Evolutionary conservation across 2,329 filamentous ascomycete genomes (phyloP).

Genomic region (Aspergillaceae sp.): DNA sequence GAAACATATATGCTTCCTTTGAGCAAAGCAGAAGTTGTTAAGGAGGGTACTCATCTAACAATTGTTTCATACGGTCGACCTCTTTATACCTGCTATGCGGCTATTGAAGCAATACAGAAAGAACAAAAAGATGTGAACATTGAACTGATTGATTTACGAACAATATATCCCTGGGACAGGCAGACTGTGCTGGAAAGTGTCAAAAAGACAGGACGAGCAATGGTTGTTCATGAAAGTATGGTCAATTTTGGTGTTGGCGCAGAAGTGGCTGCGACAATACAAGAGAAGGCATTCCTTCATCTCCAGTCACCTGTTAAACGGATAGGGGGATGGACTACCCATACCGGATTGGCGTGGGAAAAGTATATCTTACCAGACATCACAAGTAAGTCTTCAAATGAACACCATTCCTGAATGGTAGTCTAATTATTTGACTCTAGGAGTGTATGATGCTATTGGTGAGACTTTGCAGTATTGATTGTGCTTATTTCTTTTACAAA

Average conservation of each 20-base stretch:
- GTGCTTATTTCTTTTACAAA: no score
- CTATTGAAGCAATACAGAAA: conserved; percentile 66
- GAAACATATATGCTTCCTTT: conserved; percentile 67
- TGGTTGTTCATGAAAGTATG: conserved; percentile 90
- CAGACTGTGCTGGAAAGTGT: conserved; percentile 73
- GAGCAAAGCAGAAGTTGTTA: conserved; percentile 64
- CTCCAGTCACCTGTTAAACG: conserved; percentile 78
- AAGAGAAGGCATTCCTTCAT: conserved; percentile 74
- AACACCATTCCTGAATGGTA: no score
- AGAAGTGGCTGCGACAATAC: conserved; percentile 79
- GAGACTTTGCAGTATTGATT: no score
- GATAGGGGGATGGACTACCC: conserved; percentile 80
- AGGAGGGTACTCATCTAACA: conserved; percentile 66
- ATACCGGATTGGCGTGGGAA: conserved; percentile 71
- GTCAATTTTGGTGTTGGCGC: conserved; percentile 82
- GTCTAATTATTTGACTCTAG: no score
- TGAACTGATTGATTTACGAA: conserved; percentile 83
- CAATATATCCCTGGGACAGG: conserved; percentile 86
- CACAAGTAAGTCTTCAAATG: conserved; percentile 56
- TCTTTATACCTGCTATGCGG: conserved; percentile 66
- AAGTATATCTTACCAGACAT: conserved; percentile 77
- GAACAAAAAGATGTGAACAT: conserved; percentile 61
- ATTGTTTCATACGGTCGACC: conserved; percentile 79
- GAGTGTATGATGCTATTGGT: no score
- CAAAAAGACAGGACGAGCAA: conserved; percentile 72